Percentiles rank a stretch among this genome's conserved stretches.
Evolutionary conservation across 2,329 filamentous ascomycete species (phyloP).

Genomic region (Alternaria sp.): DNA sequence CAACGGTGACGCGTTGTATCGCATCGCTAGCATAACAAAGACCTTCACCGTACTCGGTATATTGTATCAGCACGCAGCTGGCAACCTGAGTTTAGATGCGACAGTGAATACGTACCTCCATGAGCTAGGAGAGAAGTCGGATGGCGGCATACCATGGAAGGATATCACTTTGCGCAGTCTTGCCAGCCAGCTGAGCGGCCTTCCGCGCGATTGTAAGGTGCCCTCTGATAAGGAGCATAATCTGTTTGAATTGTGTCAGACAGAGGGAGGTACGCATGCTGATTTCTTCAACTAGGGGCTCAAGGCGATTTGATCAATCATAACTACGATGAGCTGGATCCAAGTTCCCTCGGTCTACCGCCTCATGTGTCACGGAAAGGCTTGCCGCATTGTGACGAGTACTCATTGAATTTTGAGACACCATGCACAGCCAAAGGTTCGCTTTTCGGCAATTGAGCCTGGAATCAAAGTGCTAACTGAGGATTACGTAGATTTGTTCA

Average conservation of each 20-base stretch:
- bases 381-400: slow-evolving; percentile 49
- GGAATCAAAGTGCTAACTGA: slow-evolving; percentile 12
- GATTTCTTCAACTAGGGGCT: slow-evolving; percentile 37
- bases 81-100: slow-evolving; percentile 49
- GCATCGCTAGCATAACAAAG: slow-evolving; percentile 52
- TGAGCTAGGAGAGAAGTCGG: slow-evolving; percentile 41
- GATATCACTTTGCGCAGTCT: slow-evolving; percentile 55
- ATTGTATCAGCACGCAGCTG: slow-evolving; percentile 45
- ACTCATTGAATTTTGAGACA: slow-evolving; percentile 41
- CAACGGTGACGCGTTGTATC: slow-evolving; percentile 53
- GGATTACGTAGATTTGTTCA: slow-evolving; percentile 43
- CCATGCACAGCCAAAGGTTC: slow-evolving; percentile 41
- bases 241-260: slow-evolving; percentile 19
- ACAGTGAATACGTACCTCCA: slow-evolving; percentile 46
- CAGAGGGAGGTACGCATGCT: slow-evolving; percentile 37
- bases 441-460: neutral
- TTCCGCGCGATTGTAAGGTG: slow-evolving; percentile 52
- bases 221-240: neutral
- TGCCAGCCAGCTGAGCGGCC: slow-evolving; percentile 55
- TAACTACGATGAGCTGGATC: slow-evolving; percentile 8
- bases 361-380: slow-evolving; percentile 41
- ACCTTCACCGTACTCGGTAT: slow-evolving; percentile 47
- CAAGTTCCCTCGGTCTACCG: slow-evolving; percentile 45
- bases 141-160: slow-evolving; percentile 51
- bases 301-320: slow-evolving; percentile 43